Percentiles rank a stretch among this genome's conserved stretches.
phyloP scores from a whole-genome alignment of 208 protist species.

The Leptomonas seymouri region DNA sequence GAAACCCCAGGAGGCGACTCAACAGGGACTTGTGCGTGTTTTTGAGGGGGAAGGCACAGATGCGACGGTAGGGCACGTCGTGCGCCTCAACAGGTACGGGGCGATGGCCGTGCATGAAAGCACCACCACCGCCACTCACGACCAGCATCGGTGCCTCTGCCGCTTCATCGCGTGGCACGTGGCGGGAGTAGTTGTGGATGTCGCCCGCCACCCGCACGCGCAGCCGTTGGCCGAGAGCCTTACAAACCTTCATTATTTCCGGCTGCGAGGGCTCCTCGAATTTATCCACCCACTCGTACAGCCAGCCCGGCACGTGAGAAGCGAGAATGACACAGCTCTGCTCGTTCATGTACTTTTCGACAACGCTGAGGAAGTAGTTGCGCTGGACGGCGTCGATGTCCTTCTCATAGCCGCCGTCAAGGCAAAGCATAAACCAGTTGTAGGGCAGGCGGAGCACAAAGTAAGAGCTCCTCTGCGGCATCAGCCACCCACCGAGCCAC shows the following conservation, averaged over 20 bases:
- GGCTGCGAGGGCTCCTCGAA: slow-evolving; percentile 40
- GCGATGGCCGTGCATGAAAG: slow-evolving; percentile 76
- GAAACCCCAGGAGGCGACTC: slow-evolving; percentile 68
- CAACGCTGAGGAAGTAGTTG: slow-evolving; percentile 82
- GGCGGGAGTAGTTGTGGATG: slow-evolving; percentile 87
- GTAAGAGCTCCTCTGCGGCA: slow-evolving; percentile 86
- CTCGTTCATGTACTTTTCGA: slow-evolving; percentile 67
- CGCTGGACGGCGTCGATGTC: slow-evolving; percentile 85
- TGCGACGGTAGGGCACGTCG: slow-evolving; percentile 53
- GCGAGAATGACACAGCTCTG: slow-evolving; percentile 62
- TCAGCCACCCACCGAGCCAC: slow-evolving; percentile 87
- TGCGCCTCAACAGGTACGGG: slow-evolving; percentile 48
- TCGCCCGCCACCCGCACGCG: slow-evolving; percentile 69
- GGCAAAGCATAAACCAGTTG: slow-evolving; percentile 89
- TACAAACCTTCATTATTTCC: slow-evolving; percentile 46
- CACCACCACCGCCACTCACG: slow-evolving; percentile 78
- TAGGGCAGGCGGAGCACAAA: slow-evolving; percentile 78
- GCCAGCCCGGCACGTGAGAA: slow-evolving; percentile 73
- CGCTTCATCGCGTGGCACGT: slow-evolving; percentile 49
- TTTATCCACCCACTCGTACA: slow-evolving; percentile 65
- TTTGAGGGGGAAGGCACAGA: slow-evolving; percentile 52
- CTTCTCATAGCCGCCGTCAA: slow-evolving; percentile 67
- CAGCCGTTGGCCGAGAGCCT: slow-evolving; percentile 58
- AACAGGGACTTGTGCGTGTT: slow-evolving; percentile 58
- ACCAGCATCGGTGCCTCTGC: slow-evolving; percentile 63